These are phyloP conservation scores for Ceratocystis papillata DNA, from an alignment of 2,329 filamentous ascomycete genomes.

Conservation along the genomic window DNA sequence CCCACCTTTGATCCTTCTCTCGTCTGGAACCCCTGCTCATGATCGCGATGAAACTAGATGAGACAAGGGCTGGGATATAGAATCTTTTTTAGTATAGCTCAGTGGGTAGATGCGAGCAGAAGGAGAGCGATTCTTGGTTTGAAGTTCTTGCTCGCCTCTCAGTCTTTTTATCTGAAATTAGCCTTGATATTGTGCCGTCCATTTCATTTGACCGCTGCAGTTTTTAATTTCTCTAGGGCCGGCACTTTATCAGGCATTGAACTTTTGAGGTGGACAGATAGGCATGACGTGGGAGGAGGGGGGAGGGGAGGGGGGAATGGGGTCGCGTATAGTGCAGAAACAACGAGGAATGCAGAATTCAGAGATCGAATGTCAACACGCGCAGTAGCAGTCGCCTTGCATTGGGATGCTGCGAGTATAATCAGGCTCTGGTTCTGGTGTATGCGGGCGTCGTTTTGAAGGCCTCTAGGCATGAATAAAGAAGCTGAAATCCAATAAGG, in stretches of 20 bases:
- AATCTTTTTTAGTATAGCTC: not conserved
- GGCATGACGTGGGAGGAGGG: not conserved
- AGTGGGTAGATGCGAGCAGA: not conserved
- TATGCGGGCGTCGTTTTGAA: not conserved
- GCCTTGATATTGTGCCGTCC: too few relatives aligned
- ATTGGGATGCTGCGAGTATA: not conserved
- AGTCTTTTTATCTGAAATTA: too few relatives aligned
- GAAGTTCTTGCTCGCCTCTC: not conserved
- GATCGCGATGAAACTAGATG: constrained; percentile 9
- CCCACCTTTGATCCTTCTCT: not conserved
- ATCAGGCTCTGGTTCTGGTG: not conserved
- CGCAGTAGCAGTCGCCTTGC: not conserved
- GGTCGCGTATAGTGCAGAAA: not conserved
- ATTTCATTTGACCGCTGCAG: not conserved
- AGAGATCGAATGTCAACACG: not conserved
- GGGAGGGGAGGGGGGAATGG: not conserved
- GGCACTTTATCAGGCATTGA: not conserved
- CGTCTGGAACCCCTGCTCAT: constrained; percentile 5
- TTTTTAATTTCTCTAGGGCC: not conserved
- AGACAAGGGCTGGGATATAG: constrained; percentile 6
- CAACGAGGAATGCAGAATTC: not conserved
- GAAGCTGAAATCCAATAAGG: too few relatives aligned
- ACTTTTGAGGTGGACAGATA: not conserved
- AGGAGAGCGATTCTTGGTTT: not conserved
- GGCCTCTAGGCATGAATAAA: not conserved